These are phyloP conservation scores for Uromyces viciae-fabae DNA, from an alignment of 1,284 basidiomycete genomes.

Conservation along the genomic window DNA sequence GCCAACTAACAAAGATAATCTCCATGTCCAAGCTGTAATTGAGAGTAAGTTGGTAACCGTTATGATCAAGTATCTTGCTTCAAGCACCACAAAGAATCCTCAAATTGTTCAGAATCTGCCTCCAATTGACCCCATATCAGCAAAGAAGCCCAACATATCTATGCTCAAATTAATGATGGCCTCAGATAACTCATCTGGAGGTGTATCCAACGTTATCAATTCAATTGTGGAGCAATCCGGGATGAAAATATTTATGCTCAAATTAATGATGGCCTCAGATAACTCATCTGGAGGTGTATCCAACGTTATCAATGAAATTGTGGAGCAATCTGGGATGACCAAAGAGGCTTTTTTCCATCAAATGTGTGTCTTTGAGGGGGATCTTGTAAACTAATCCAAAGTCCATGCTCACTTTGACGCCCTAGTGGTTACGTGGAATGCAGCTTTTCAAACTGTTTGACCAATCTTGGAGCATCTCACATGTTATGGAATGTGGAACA, in stretches of 20 bases:
- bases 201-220: too few species aligned
- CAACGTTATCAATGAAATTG: neutral
- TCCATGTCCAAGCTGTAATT: neutral
- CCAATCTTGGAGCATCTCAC: neutral
- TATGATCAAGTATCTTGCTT: neutral
- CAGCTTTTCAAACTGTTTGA: neutral
- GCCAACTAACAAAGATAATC: neutral
- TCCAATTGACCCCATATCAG: neutral
- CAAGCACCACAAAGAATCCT: too few species aligned
- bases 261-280: neutral
- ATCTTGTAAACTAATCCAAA: neutral
- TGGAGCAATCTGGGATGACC: neutral
- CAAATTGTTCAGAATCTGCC: too few species aligned
- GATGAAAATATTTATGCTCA: neutral
- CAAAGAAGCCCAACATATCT: neutral
- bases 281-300: neutral
- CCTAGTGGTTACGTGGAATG: neutral
- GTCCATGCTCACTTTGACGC: neutral
- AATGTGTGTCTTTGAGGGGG: neutral
- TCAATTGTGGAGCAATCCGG: too few species aligned
- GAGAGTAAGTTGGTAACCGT: neutral
- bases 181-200: neutral
- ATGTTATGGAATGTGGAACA: neutral
- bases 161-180: slow-evolving; percentile 30
- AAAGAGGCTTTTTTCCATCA: neutral